Evolutionary conservation across 345 rosid species (phyloP).

Genomic region (Citrus australasica): DNA sequence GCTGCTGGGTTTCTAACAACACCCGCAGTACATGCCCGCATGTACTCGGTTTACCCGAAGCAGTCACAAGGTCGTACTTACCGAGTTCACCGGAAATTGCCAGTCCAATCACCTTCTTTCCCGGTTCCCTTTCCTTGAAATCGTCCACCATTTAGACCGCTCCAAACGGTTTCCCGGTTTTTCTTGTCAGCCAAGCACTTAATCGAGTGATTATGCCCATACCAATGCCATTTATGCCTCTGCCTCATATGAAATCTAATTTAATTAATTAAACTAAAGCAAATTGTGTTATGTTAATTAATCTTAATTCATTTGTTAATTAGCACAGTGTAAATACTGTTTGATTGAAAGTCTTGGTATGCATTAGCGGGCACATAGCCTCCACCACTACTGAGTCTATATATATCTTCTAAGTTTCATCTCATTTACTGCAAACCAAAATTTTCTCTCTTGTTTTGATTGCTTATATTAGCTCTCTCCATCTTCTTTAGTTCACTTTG

Average conservation of each 20-base stretch:
- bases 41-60: slow-evolving; percentile 10
- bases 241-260: neutral
- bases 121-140: neutral
- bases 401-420: slow-evolving; percentile 6
- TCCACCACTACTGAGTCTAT: slow-evolving; percentile 12
- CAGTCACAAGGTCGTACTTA: slow-evolving; percentile 5
- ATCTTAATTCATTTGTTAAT: neutral
- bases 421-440: slow-evolving; percentile 9
- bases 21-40: slow-evolving; percentile 24
- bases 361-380: slow-evolving; percentile 13
- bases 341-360: slow-evolving; percentile 13
- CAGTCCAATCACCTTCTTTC: slow-evolving; percentile 15
- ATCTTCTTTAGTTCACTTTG: neutral
- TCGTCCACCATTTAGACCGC: neutral
- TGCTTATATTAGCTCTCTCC: neutral
- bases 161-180: slow-evolving; percentile 14
- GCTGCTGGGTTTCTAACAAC: slow-evolving; percentile 17
- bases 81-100: slow-evolving; percentile 10
- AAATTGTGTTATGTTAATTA: neutral
- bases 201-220: neutral
- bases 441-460: neutral
- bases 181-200: slow-evolving; percentile 15
- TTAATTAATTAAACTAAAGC: neutral
- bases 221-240: neutral
- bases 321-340: slow-evolving; percentile 9